Percentiles rank a stretch among this genome's conserved stretches.
These are phyloP conservation scores for Chalciporus piperatus DNA, from an alignment of 768 basidiomycete genomes.

Conservation along the genomic window DNA sequence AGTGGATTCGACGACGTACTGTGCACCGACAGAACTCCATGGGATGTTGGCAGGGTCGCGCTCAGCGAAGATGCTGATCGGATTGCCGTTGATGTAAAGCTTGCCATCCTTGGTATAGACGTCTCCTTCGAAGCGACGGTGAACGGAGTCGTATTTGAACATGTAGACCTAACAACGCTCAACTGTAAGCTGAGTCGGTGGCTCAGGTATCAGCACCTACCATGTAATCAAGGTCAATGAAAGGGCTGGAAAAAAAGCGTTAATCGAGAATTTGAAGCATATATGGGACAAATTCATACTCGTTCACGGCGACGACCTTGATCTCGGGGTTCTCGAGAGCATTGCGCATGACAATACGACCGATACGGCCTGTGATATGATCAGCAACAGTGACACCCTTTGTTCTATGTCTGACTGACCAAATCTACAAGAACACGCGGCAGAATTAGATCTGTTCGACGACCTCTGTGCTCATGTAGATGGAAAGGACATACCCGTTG, in stretches of 20 bases:
- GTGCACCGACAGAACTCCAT: constrained; percentile 79
- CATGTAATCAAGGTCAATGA: constrained; percentile 98
- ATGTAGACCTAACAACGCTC: constrained; percentile 73
- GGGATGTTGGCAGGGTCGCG: constrained; percentile 82
- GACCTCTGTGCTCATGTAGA: not conserved
- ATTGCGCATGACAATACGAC: constrained; percentile 97
- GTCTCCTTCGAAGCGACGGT: constrained; percentile 87
- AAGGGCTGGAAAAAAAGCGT: constrained; percentile 58
- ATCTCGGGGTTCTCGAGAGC: constrained; percentile 73
- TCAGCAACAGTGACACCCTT: constrained; percentile 5
- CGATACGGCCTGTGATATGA: constrained; percentile 79
- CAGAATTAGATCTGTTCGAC: constrained; percentile 13
- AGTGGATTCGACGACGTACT: constrained; percentile 96
- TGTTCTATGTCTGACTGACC: constrained; percentile 46
- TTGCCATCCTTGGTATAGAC: constrained; percentile 85
- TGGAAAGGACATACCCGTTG: constrained; percentile 72
- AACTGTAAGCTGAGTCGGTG: not conserved
- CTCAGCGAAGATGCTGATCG: constrained; percentile 78
- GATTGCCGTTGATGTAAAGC: constrained; percentile 78
- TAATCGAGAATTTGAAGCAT: not conserved
- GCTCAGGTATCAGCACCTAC: constrained; percentile 38
- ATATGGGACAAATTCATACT: constrained; percentile 48
- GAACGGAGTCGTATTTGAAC: constrained; percentile 97
- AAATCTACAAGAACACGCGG: constrained; percentile 46
- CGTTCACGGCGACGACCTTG: constrained; percentile 92